A percentile compares a stretch with the other conserved stretches of the same genome.
Evolutionary conservation across 2,329 filamentous ascomycete genomes (phyloP).

Genomic region (Celoporthe dispersa): DNA sequence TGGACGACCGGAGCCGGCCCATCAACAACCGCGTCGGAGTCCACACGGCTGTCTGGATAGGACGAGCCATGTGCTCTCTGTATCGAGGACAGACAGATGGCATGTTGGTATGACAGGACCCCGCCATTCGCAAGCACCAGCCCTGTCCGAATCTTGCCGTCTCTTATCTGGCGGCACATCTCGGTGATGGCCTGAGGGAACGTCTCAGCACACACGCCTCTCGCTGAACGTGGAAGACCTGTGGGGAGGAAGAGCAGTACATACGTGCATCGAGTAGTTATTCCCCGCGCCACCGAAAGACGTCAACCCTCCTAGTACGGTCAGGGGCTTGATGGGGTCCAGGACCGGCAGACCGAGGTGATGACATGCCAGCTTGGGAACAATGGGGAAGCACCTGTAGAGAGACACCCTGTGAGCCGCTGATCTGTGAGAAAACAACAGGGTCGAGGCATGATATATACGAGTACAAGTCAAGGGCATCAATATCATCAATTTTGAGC

Average conservation of each 20-base stretch:
- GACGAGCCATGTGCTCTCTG: slow-evolving; percentile 36
- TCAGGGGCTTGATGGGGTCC: slow-evolving; percentile 55
- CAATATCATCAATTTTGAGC: slow-evolving; percentile 55
- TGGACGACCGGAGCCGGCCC: slow-evolving; percentile 3
- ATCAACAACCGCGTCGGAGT: not conserved
- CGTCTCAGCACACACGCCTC: not conserved
- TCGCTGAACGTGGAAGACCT: not conserved
- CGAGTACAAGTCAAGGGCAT: slow-evolving; percentile 68
- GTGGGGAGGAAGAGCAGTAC: slow-evolving; percentile 25
- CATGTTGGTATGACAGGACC: slow-evolving; percentile 67
- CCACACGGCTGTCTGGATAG: slow-evolving; percentile 26
- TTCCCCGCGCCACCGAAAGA: slow-evolving; percentile 73
- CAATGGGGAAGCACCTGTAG: slow-evolving; percentile 70
- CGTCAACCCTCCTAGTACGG: slow-evolving; percentile 67
- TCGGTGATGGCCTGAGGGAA: slow-evolving; percentile 52
- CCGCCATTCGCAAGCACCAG: slow-evolving; percentile 70
- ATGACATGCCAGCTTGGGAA: slow-evolving; percentile 67
- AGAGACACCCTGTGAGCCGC: not conserved
- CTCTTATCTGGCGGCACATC: slow-evolving; percentile 58
- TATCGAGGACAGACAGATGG: slow-evolving; percentile 57
- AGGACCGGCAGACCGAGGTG: slow-evolving; percentile 60
- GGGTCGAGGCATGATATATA: slow-evolving; percentile 33
- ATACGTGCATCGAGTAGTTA: slow-evolving; percentile 71
- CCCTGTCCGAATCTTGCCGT: slow-evolving; percentile 51
- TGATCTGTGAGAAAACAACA: slow-evolving; percentile 12